Evolutionary conservation across 2,329 filamentous ascomycete genomes (phyloP), one percentile per base, ranked within the genome.

Genomic region (Beauveria brongniartii): DNA sequence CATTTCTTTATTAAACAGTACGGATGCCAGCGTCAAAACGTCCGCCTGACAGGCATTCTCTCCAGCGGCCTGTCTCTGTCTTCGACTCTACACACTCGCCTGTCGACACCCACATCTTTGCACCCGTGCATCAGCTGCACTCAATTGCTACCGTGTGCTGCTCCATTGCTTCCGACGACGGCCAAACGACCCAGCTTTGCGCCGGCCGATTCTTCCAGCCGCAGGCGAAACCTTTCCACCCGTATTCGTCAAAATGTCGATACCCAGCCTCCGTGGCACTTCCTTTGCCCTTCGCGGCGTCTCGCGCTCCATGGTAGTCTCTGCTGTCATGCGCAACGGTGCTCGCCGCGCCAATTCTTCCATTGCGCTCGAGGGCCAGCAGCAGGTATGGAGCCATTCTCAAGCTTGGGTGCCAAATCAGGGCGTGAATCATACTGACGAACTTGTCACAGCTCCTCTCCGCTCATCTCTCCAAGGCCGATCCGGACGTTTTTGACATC

Each of bases 401-500:
- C 62, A 67, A 63, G 41, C 43, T 52, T 66, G 37, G 14, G 64
- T 58, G 26, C 12, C 6, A n/a, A 40, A 55, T 61, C 28, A n/a
- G 16, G 30, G 44, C 18, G 41, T 22, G 10, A 24, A 24, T 24
- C 24, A 48, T 44, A 22, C 58, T 63, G 51, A 62, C 10, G 9
- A 44, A 37, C 1, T 5, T 54, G 28, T 26, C 26, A 46, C 66
- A 97, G 92, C 78, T 97, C 60, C 86, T 99, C 59, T 84, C 89
- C 52, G 82, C 89, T 61, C 81, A 89, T 71, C 83, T 99, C 57
- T 82, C 92, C 72, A 83, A 94, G 69, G 91, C 91, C 66, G 94
- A 97, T 74, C 91, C 93, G 50, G 80, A 86, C 55, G 88, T 97
- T 66, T 96, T 87, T 73, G 86, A 90, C 58, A 97, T 97, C 69